These are phyloP conservation scores for Tetrapisispora iriomotensis DNA, from an alignment of 805 yeast species.

Conservation along the genomic window DNA sequence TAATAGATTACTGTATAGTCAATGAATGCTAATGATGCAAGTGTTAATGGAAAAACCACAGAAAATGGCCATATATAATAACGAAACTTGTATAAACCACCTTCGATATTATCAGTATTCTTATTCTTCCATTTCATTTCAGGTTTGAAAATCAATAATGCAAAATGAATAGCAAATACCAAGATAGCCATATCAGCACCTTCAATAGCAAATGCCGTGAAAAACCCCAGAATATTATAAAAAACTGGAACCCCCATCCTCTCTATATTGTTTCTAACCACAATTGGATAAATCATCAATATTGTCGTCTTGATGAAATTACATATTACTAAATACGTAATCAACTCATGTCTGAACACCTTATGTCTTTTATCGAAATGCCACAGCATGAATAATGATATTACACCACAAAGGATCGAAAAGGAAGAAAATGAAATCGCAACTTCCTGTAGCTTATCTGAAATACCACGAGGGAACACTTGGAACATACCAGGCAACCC, in stretches of 20 bases:
- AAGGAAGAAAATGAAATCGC: slow-evolving; percentile 41
- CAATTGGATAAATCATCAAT: slow-evolving; percentile 57
- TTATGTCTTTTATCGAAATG: slow-evolving; percentile 55
- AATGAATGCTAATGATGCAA: slow-evolving; percentile 68
- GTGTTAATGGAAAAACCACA: slow-evolving; percentile 48
- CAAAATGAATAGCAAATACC: slow-evolving; percentile 76
- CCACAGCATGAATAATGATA: slow-evolving; percentile 48
- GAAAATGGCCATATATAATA: slow-evolving; percentile 48
- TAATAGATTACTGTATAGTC: slow-evolving; percentile 18
- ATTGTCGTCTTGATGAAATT: slow-evolving; percentile 68
- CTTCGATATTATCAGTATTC: slow-evolving; percentile 43
- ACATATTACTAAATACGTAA: slow-evolving; percentile 54
- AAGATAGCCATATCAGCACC: slow-evolving; percentile 82
- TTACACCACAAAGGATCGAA: slow-evolving; percentile 45
- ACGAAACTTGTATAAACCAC: slow-evolving; percentile 60
- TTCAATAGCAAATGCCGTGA: slow-evolving; percentile 70
- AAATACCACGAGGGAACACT: slow-evolving; percentile 13
- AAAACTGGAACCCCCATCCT: slow-evolving; percentile 29
- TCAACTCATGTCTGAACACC: slow-evolving; percentile 62
- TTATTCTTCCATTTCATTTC: slow-evolving; percentile 34
- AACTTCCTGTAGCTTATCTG: slow-evolving; percentile 28
- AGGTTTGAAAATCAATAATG: slow-evolving; percentile 59
- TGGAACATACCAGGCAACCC: slow-evolving; percentile 29
- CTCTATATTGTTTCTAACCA: slow-evolving; percentile 35
- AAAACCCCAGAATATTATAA: slow-evolving; percentile 65